These are phyloP conservation scores for Colletotrichum navitas DNA, from an alignment of 2,329 filamentous ascomycete genomes.

Conservation along the genomic window DNA sequence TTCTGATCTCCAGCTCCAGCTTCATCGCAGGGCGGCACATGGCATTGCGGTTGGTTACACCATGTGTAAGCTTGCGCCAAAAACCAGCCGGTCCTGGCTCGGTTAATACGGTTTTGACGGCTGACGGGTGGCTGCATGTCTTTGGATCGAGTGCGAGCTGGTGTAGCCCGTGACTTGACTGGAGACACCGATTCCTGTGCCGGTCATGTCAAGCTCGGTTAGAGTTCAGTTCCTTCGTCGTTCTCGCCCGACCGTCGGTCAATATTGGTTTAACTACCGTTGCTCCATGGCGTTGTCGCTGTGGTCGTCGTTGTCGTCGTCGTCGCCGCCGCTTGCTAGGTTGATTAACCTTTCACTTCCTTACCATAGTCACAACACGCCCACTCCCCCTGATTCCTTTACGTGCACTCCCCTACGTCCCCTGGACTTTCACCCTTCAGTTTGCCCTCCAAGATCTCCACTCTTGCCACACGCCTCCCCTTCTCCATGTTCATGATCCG, in stretches of 20 bases:
- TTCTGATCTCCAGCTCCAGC: constrained; percentile 15
- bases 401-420: not conserved
- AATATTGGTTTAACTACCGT: not conserved
- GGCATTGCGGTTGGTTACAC: constrained; percentile 12
- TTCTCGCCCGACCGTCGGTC: constrained; percentile 24
- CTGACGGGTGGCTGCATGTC: constrained; percentile 30
- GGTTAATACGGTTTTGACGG: constrained; percentile 26
- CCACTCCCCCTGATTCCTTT: not conserved
- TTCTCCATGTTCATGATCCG: constrained; percentile 36
- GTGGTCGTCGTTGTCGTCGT: constrained; percentile 2
- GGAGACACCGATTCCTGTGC: constrained; percentile 25
- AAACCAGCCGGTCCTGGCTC: constrained; percentile 2
- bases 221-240: constrained; percentile 34
- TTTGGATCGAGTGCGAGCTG: constrained; percentile 19
- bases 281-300: constrained; percentile 16
- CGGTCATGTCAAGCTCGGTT: constrained; percentile 25
- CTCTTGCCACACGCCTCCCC: constrained; percentile 32
- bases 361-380: constrained; percentile 13
- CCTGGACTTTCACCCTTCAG: constrained; percentile 12
- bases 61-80: constrained; percentile 12
- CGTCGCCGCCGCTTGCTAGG: constrained; percentile 24
- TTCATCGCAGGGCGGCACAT: not conserved
- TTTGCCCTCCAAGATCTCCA: constrained; percentile 14
- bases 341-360: constrained; percentile 36
- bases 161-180: constrained; percentile 29